phyloP scores from a whole-genome alignment of 495 filamentous ascomycete species.

The Talaromyces borbonicus region DNA sequence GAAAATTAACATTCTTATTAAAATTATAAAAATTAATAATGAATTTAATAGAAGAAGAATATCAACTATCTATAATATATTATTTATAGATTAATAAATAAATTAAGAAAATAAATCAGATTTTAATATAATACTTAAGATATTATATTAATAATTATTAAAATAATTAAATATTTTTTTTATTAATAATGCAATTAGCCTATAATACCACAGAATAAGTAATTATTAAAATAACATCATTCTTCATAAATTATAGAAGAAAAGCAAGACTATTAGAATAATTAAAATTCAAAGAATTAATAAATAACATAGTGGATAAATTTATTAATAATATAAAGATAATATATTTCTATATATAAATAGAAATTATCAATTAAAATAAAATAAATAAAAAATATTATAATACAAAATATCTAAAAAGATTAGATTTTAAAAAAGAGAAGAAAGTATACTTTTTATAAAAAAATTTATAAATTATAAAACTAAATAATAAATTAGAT shows the following conservation, averaged over 20 bases:
- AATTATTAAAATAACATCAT: conserved; percentile 6
- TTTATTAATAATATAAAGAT: neutral
- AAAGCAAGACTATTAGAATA: too few species aligned
- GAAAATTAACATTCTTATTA: neutral
- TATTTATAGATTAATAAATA: conserved; percentile 21
- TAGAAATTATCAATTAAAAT: too few species aligned
- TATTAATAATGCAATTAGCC: conserved; percentile 11
- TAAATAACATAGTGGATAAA: neutral
- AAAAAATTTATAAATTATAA: neutral
- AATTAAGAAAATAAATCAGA: too few species aligned
- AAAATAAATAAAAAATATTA: neutral
- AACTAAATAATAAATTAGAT: too few species aligned
- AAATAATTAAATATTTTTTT: too few species aligned
- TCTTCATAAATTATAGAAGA: conserved; percentile 12
- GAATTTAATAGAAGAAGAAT: neutral
- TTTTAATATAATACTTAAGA: too few species aligned
- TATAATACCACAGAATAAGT: neutral
- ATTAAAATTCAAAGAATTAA: neutral
- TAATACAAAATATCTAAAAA: neutral
- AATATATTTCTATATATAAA: neutral
- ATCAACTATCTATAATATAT: neutral
- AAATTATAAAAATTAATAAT: too few species aligned
- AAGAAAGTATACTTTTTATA: neutral
- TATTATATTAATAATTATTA: too few species aligned
- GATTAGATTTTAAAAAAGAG: neutral